Conservation (phyloP, 2,329 filamentous ascomycete genomes). For the Alternaria incomplexa region DNA sequence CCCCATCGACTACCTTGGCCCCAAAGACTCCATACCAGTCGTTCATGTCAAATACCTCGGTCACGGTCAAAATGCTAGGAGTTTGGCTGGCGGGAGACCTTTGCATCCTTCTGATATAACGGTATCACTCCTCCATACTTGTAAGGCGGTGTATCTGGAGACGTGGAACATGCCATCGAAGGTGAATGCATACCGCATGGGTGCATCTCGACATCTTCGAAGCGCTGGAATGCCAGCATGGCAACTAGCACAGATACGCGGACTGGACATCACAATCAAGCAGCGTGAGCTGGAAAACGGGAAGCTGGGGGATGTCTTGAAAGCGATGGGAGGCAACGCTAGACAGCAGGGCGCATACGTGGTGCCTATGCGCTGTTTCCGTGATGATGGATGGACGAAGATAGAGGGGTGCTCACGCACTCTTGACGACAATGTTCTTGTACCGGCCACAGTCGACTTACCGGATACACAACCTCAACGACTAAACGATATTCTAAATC, state of each 20-base stretch:
- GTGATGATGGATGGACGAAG: not conserved
- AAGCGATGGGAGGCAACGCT: slow-evolving; percentile 4
- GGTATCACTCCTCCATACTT: slow-evolving; percentile 20
- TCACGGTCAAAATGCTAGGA: not conserved
- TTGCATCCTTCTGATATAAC: slow-evolving; percentile 11
- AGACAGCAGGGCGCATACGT: slow-evolving; percentile 15
- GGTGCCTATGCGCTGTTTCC: not conserved
- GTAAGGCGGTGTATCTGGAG: slow-evolving; percentile 29
- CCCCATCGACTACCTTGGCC: not conserved
- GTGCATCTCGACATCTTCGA: not conserved
- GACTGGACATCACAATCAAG: slow-evolving; percentile 25
- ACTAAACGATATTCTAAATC: not conserved
- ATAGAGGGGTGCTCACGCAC: not conserved
- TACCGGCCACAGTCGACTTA: not conserved
- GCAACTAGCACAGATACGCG: slow-evolving; percentile 22
- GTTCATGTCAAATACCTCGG: not conserved
- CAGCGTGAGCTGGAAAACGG: slow-evolving; percentile 8
- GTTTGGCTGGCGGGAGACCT: not conserved
- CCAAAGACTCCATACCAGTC: not conserved
- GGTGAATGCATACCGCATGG: slow-evolving; percentile 14
- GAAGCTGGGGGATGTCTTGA: not conserved
- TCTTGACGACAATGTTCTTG: not conserved
- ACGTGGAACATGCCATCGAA: slow-evolving; percentile 20
- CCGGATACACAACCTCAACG: not conserved
- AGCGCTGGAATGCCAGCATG: slow-evolving; percentile 8